These are phyloP conservation scores for Mycena vulgaris DNA, from an alignment of 768 basidiomycete species.

Conservation along the genomic window DNA sequence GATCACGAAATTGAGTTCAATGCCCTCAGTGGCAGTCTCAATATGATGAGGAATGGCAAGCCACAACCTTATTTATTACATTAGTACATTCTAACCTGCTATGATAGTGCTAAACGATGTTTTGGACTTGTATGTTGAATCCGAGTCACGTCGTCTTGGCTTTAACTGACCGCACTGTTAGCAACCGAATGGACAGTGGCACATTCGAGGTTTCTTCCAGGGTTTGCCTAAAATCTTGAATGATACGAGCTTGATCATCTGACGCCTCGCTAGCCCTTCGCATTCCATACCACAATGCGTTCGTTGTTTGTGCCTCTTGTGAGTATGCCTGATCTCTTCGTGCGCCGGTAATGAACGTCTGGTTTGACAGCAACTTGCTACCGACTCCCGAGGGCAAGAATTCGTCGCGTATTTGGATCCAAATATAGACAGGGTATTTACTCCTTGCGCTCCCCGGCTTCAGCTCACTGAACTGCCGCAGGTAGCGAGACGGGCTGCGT, in stretches of 20 bases:
- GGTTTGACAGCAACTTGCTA: constrained; percentile 63
- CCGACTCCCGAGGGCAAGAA: constrained; percentile 76
- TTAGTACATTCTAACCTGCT: constrained; percentile 60
- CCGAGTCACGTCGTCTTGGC: constrained; percentile 11
- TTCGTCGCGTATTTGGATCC: constrained; percentile 80
- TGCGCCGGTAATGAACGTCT: not conserved
- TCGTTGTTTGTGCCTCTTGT: constrained; percentile 78
- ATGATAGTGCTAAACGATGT: constrained; percentile 70
- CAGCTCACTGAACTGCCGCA: constrained; percentile 42
- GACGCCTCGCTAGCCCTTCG: constrained; percentile 67
- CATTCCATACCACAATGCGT: constrained; percentile 84
- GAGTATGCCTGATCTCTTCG: not conserved
- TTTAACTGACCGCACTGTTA: constrained; percentile 41
- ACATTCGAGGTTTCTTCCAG: constrained; percentile 80
- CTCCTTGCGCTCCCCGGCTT: not conserved
- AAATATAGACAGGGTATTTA: constrained; percentile 70
- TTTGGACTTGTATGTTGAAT: constrained; percentile 76
- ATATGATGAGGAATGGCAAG: constrained; percentile 90
- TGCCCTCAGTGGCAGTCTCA: constrained; percentile 85
- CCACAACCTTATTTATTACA: constrained; percentile 16
- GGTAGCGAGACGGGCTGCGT: constrained; percentile 73
- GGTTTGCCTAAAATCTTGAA: constrained; percentile 49
- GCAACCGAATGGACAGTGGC: constrained; percentile 91
- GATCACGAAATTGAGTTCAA: constrained; percentile 91
- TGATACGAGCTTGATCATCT: not conserved